Conservation (phyloP, 2,329 filamentous ascomycete genomes). For the Monosporascus sp. region DNA sequence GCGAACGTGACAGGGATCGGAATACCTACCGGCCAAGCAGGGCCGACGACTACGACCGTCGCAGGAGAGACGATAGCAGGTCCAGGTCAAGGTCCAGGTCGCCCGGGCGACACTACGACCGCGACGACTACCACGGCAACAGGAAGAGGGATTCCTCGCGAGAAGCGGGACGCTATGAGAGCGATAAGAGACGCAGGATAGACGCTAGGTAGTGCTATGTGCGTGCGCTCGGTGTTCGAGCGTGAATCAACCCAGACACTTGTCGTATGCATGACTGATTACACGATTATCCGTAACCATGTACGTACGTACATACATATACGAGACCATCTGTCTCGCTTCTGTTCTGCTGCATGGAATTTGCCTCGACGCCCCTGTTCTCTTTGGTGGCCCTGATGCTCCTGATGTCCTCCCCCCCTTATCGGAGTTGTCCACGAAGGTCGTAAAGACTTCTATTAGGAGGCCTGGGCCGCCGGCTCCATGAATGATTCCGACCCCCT, state of each 20-base stretch:
- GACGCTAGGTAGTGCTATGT: constrained; percentile 31
- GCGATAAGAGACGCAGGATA: constrained; percentile 55
- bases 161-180: constrained; percentile 47
- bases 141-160: constrained; percentile 54
- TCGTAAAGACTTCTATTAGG: too few relatives aligned
- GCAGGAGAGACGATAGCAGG: constrained; percentile 22
- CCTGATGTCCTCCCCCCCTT: neutral
- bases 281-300: constrained; percentile 10
- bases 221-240: neutral
- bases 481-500: too few relatives aligned
- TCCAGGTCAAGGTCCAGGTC: constrained; percentile 48
- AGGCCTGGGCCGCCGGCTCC: too few relatives aligned
- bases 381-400: too few relatives aligned
- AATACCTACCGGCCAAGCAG: constrained; percentile 23
- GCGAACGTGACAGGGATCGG: constrained; percentile 24
- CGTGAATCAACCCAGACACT: constrained; percentile 9
- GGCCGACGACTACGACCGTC: constrained; percentile 27
- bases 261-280: constrained; percentile 9
- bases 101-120: constrained; percentile 35
- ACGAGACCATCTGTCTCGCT: too few relatives aligned
- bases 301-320: neutral
- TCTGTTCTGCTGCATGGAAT: too few relatives aligned
- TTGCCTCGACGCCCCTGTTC: too few relatives aligned
- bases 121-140: constrained; percentile 40
- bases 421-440: neutral